Percentiles rank a stretch among this genome's conserved stretches.
These are phyloP conservation scores for Vaccinium corymbosum DNA, from an alignment of 148 eudicot species.

Conservation along the genomic window DNA sequence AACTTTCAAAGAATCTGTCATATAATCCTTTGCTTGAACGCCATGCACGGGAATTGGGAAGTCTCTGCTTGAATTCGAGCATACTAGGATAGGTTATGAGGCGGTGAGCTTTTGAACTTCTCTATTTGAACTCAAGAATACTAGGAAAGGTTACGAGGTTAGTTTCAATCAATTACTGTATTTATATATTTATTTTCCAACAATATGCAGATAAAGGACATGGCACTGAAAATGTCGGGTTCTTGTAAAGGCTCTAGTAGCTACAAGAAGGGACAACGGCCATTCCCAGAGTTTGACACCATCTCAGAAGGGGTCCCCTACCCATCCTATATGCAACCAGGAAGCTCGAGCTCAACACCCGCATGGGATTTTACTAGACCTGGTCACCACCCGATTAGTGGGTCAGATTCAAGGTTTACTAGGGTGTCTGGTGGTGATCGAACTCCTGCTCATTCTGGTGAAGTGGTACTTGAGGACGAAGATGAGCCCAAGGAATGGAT, in stretches of 20 bases:
- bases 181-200: background rate
- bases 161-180: background rate
- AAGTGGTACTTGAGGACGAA: constrained; percentile 67
- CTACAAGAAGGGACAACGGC: constrained; percentile 61
- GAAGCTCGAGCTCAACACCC: constrained; percentile 84
- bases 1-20: background rate
- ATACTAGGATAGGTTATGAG: background rate
- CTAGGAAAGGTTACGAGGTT: background rate
- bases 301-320: constrained; percentile 82
- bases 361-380: constrained; percentile 79
- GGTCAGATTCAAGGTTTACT: constrained; percentile 59
- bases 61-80: background rate
- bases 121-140: background rate
- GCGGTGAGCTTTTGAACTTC: background rate
- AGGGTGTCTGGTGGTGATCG: constrained; percentile 42
- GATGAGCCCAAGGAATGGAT: constrained; percentile 95
- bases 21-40: background rate
- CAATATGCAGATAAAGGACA: constrained; percentile 79
- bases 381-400: constrained; percentile 38
- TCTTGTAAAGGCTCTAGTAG: constrained; percentile 46
- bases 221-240: constrained; percentile 84
- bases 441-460: constrained; percentile 47
- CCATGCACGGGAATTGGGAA: background rate
- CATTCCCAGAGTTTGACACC: constrained; percentile 71
- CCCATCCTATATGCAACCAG: constrained; percentile 63